These are phyloP conservation scores for Alnus rubra DNA, from an alignment of 306 rosid genomes.

Conservation along the genomic window DNA sequence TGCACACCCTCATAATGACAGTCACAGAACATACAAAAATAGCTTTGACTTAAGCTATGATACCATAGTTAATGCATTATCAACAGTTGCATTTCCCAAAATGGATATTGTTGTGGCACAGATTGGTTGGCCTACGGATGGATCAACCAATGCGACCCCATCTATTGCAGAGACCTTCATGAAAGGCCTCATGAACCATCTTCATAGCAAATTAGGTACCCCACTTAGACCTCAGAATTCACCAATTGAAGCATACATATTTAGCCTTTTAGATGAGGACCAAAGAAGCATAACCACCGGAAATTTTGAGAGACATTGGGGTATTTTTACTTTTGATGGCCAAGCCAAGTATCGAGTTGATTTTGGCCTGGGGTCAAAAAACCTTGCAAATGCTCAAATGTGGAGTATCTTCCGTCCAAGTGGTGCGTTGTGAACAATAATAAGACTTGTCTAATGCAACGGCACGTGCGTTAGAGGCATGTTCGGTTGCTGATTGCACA, in stretches of 20 bases:
- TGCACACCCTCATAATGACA: slow-evolving; percentile 57
- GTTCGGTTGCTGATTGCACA: slow-evolving; percentile 75
- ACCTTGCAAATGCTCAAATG: slow-evolving; percentile 70
- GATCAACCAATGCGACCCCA: slow-evolving; percentile 67
- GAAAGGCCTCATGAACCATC: slow-evolving; percentile 69
- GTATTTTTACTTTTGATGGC: slow-evolving; percentile 89
- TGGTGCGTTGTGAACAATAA: slow-evolving; percentile 98
- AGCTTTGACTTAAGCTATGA: slow-evolving; percentile 78
- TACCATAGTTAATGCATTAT: slow-evolving; percentile 56
- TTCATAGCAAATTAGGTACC: slow-evolving; percentile 64
- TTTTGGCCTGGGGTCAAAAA: slow-evolving; percentile 57
- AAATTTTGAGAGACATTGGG: slow-evolving; percentile 90
- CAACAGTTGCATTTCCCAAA: slow-evolving; percentile 60
- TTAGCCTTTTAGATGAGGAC: slow-evolving; percentile 88
- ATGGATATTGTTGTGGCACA: slow-evolving; percentile 72
- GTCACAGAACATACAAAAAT: slow-evolving; percentile 67
- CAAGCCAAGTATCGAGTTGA: slow-evolving; percentile 84
- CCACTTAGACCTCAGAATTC: slow-evolving; percentile 65
- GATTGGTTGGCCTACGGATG: slow-evolving; percentile 98
- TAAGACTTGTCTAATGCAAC: slow-evolving; percentile 65
- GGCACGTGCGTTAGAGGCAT: slow-evolving; percentile 61
- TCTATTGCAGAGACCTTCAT: slow-evolving; percentile 68
- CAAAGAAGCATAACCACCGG: slow-evolving; percentile 65
- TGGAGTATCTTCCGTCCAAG: slow-evolving; percentile 72
- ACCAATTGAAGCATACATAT: slow-evolving; percentile 62